Evolutionary conservation across 257 asterid species (phyloP).

Genomic region (Forsythia suspensa): DNA sequence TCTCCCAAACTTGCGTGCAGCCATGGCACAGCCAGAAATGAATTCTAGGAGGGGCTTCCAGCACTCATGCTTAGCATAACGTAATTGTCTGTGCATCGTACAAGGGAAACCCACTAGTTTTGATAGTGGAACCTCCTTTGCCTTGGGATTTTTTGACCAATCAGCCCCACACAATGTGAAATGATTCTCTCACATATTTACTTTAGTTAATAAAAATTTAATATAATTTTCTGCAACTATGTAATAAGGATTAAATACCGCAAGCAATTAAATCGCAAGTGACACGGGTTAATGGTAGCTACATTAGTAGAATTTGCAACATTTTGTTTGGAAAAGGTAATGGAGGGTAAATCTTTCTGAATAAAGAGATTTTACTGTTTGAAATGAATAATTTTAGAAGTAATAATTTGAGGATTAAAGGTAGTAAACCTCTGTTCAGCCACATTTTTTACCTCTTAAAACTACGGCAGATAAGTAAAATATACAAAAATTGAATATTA

Average conservation of each 20-base stretch:
- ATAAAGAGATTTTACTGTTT: background rate
- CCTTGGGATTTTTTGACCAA: background rate
- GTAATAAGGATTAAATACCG: background rate
- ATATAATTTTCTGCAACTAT: background rate
- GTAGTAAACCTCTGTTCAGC: background rate
- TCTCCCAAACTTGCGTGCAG: background rate
- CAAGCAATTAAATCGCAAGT: background rate
- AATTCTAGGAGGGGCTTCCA: background rate
- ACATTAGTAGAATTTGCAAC: too few species aligned
- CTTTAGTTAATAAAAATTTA: background rate
- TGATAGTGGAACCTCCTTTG: background rate
- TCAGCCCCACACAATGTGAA: background rate
- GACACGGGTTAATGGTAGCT: background rate
- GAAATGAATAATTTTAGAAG: background rate
- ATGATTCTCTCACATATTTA: background rate
- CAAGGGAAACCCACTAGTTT: background rate
- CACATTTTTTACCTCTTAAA: background rate
- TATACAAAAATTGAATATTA: constrained; percentile 22
- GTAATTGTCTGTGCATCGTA: background rate
- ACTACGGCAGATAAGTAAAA: background rate
- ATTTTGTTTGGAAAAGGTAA: background rate
- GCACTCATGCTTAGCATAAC: background rate
- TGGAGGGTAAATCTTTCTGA: background rate
- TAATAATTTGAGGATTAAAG: background rate
- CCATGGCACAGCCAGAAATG: background rate